A percentile compares a stretch with the other conserved stretches of the same genome.
These are phyloP conservation scores for Phytophthora agathidicida DNA, from an alignment of 352 stramenopile genomes.

Conservation along the genomic window DNA sequence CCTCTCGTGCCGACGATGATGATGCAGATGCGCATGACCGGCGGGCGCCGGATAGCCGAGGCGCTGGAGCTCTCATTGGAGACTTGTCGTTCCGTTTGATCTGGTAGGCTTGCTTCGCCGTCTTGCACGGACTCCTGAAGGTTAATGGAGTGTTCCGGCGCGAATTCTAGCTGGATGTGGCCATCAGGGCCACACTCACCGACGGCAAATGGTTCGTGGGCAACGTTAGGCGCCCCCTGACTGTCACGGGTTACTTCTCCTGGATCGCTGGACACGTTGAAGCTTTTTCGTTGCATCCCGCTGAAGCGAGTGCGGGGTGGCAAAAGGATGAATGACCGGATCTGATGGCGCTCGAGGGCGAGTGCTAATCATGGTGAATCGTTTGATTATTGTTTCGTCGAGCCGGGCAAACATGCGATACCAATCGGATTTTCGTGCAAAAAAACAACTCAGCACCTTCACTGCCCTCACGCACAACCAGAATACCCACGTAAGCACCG, in stretches of 20 bases:
- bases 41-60: slow-evolving; percentile 18
- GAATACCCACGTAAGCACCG: not conserved
- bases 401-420: not conserved
- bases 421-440: slow-evolving; percentile 10
- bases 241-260: not conserved
- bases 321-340: slow-evolving; percentile 1
- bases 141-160: slow-evolving; percentile 25
- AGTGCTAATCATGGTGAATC: slow-evolving; percentile 7
- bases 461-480: not conserved
- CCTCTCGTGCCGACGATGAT: slow-evolving; percentile 79
- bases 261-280: not conserved
- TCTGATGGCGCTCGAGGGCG: not conserved
- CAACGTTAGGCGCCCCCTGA: not conserved
- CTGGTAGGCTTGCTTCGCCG: not conserved
- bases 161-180: slow-evolving; percentile 43
- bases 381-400: not conserved
- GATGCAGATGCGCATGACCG: slow-evolving; percentile 60
- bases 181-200: slow-evolving; percentile 30
- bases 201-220: slow-evolving; percentile 16
- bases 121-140: not conserved
- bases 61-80: not conserved
- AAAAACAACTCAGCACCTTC: not conserved
- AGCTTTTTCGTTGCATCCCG: slow-evolving; percentile 3
- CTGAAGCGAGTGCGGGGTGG: not conserved
- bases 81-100: too few species aligned